A percentile compares a stretch with the other conserved stretches of the same genome.
phyloP scores from a whole-genome alignment of 2,329 filamentous ascomycete species.

The Graphiopsis chlorocephala region DNA sequence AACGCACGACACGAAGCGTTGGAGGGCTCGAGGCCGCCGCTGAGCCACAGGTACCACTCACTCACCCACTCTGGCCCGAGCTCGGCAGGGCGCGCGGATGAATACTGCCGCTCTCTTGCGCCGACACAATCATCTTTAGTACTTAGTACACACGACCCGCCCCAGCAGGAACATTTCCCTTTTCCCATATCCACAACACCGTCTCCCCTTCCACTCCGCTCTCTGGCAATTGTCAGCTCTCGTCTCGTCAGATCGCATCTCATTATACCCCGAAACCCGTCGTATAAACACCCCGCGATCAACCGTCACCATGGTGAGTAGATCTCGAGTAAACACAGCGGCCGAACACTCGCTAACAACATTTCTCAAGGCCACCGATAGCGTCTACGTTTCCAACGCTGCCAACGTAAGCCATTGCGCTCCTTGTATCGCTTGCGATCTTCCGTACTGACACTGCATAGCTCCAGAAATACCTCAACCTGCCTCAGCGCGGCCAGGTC shows the following conservation, averaged over 20 bases:
- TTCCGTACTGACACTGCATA: conserved; percentile 47
- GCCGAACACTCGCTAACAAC: conserved; percentile 10
- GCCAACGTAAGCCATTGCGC: conserved; percentile 42
- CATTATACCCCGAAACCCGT: conserved; percentile 5
- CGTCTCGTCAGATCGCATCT: neutral
- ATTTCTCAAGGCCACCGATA: conserved; percentile 19
- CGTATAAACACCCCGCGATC: conserved; percentile 16
- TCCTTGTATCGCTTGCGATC: neutral
- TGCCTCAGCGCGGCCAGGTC: conserved; percentile 83
- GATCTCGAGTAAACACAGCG: conserved; percentile 2
- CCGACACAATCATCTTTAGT: neutral
- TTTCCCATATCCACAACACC: neutral
- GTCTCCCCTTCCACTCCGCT: neutral
- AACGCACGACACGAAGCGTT: neutral
- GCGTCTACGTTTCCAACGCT: conserved; percentile 47
- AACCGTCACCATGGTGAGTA: conserved; percentile 22
- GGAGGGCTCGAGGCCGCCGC: conserved; percentile 7
- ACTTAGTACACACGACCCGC: neutral
- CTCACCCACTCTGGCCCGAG: neutral
- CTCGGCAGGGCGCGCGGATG: neutral
- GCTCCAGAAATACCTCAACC: conserved; percentile 87
- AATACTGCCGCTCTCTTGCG: neutral
- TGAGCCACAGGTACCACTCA: conserved; percentile 4
- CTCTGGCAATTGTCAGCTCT: conserved; percentile 10
- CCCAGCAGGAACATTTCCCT: neutral